Conservation (phyloP, 2,329 filamentous ascomycete genomes). For the Trichophyton equinum region DNA sequence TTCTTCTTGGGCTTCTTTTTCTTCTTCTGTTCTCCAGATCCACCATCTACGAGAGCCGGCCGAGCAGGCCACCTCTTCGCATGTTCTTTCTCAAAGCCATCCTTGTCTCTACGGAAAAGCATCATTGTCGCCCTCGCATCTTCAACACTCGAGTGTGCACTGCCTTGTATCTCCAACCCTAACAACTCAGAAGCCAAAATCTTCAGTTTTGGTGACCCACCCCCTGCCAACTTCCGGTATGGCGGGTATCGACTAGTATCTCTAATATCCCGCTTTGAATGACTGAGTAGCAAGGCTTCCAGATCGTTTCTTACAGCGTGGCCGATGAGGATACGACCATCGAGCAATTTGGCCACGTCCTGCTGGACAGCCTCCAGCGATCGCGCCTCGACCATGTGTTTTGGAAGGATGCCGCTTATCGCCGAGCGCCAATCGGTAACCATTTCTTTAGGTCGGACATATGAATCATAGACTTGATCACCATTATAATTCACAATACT, state of each 20-base stretch:
- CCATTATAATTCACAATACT: conserved; percentile 92
- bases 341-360: conserved; percentile 56
- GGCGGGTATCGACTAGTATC: conserved; percentile 70
- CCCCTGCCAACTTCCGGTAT: conserved; percentile 51
- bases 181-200: conserved; percentile 45
- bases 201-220: conserved; percentile 41
- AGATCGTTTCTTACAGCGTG: conserved; percentile 74
- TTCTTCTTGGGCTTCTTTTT: conserved; percentile 38
- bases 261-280: conserved; percentile 64
- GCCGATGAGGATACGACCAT: conserved; percentile 62
- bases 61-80: conserved; percentile 49
- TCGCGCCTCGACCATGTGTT: conserved; percentile 57
- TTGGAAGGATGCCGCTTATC: conserved; percentile 68
- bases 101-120: conserved; percentile 70
- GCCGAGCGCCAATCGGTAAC: conserved; percentile 85
- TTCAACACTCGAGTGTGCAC: conserved; percentile 50
- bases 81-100: conserved; percentile 72
- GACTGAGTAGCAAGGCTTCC: conserved; percentile 60
- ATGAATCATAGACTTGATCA: conserved; percentile 85
- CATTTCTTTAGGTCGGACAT: conserved; percentile 61
- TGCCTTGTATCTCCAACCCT: conserved; percentile 47
- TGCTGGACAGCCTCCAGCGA: conserved; percentile 65
- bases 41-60: conserved; percentile 17
- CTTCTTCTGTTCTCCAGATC: conserved; percentile 30
- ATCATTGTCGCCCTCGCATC: conserved; percentile 87